Conservation (phyloP, 345 rosid genomes). For the Populus deltoides region DNA sequence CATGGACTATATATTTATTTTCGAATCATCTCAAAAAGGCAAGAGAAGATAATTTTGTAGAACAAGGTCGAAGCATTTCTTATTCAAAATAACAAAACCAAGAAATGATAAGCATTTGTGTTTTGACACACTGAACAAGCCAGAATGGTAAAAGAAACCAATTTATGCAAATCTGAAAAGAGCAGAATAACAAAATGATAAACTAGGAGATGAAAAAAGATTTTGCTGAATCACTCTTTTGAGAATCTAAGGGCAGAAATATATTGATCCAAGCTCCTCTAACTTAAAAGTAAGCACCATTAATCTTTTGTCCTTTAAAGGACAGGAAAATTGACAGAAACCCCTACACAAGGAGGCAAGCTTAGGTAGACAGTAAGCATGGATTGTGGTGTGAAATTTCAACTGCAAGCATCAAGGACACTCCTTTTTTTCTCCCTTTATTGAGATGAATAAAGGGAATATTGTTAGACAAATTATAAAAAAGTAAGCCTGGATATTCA, state of each 20-base stretch:
- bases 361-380: neutral
- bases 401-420: neutral
- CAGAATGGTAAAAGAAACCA: neutral
- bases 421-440: neutral
- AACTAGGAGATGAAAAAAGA: neutral
- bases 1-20: neutral
- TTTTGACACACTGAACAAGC: neutral
- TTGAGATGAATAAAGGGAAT: too few species aligned
- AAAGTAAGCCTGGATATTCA: neutral
- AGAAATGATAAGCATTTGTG: neutral
- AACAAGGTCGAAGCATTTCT: neutral
- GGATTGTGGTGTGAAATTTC: neutral
- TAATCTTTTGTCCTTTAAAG: neutral
- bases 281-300: neutral
- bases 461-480: neutral
- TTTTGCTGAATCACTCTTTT: neutral
- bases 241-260: neutral
- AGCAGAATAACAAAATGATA: neutral
- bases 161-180: neutral
- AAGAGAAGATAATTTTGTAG: neutral
- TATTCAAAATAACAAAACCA: neutral
- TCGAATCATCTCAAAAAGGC: neutral
- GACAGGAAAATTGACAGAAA: neutral
- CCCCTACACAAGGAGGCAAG: neutral
- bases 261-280: conserved; percentile 2